phyloP scores from a whole-genome alignment of 345 rosid species.

The Erysimum cheiranthoides region DNA sequence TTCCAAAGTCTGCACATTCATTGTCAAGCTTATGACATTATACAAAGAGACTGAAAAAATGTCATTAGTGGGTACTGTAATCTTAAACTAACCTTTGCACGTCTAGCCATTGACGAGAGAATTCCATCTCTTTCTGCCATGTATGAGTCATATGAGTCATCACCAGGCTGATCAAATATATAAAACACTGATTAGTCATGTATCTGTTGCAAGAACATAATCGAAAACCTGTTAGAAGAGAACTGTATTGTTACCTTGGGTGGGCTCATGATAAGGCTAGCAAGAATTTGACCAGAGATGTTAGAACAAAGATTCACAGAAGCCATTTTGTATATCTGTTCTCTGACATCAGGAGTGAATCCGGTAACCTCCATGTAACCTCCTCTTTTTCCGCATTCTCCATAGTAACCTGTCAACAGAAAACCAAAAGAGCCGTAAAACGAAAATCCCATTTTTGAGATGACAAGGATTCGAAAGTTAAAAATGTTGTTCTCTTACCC shows the following conservation, averaged over 20 bases:
- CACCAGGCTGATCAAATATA: slow-evolving; percentile 67
- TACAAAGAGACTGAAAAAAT: neutral
- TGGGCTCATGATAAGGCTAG: slow-evolving; percentile 96
- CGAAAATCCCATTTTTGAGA: neutral
- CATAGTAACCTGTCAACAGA: slow-evolving; percentile 68
- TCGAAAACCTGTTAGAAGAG: neutral
- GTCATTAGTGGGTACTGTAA: neutral
- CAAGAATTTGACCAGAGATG: slow-evolving; percentile 89
- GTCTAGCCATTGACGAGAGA: slow-evolving; percentile 80
- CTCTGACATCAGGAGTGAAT: slow-evolving; percentile 70
- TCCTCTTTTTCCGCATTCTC: slow-evolving; percentile 97
- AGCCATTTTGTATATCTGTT: slow-evolving; percentile 89
- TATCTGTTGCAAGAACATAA: neutral
- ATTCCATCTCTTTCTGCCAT: slow-evolving; percentile 80
- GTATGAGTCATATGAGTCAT: slow-evolving; percentile 76
- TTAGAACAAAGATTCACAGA: slow-evolving; percentile 92
- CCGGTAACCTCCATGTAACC: slow-evolving; percentile 98
- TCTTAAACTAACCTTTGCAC: slow-evolving; percentile 71
- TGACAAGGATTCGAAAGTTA: neutral
- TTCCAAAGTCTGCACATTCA: slow-evolving; percentile 66
- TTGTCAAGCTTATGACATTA: slow-evolving; percentile 10
- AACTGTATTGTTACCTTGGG: slow-evolving; percentile 65
- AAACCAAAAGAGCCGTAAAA: neutral
- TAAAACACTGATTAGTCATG: slow-evolving; percentile 2
- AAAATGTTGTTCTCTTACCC: slow-evolving; percentile 49